phyloP scores from a whole-genome alignment of 768 basidiomycete genomes.

The Amanita thiersii region DNA sequence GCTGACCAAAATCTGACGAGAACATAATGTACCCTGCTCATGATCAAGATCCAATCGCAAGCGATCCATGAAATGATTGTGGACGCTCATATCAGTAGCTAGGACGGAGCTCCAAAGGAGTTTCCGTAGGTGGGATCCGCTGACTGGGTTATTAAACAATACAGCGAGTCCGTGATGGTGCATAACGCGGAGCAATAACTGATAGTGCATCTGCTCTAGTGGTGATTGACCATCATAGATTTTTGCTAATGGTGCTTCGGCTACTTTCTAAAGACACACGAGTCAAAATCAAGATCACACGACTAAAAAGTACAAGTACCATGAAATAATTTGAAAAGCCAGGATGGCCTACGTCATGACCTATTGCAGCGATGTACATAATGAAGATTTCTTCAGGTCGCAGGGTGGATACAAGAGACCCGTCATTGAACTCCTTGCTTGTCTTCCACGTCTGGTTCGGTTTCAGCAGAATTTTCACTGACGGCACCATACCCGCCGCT shows the following conservation, averaged over 20 bases:
- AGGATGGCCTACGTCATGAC: constrained; percentile 96
- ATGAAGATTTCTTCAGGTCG: constrained; percentile 72
- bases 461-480: constrained; percentile 55
- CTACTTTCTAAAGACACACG: constrained; percentile 67
- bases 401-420: constrained; percentile 35
- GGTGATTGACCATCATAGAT: constrained; percentile 88
- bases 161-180: constrained; percentile 69
- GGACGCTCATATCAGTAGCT: constrained; percentile 93
- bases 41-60: constrained; percentile 45
- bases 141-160: constrained; percentile 48
- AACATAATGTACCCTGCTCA: constrained; percentile 26
- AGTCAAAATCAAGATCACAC: constrained; percentile 2
- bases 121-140: constrained; percentile 51
- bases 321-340: constrained; percentile 92
- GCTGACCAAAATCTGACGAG: constrained; percentile 65
- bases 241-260: constrained; percentile 77
- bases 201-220: constrained; percentile 87
- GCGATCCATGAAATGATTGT: constrained; percentile 72
- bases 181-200: constrained; percentile 73
- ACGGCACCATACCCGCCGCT: constrained; percentile 74
- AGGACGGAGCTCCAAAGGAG: constrained; percentile 77
- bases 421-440: constrained; percentile 26
- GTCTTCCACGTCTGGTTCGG: constrained; percentile 37
- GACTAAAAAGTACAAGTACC: constrained; percentile 39
- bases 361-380: constrained; percentile 86